Base-by-base conservation (phyloP, 176 grass and related monocot species). In the Musa troglodytarum region DNA sequence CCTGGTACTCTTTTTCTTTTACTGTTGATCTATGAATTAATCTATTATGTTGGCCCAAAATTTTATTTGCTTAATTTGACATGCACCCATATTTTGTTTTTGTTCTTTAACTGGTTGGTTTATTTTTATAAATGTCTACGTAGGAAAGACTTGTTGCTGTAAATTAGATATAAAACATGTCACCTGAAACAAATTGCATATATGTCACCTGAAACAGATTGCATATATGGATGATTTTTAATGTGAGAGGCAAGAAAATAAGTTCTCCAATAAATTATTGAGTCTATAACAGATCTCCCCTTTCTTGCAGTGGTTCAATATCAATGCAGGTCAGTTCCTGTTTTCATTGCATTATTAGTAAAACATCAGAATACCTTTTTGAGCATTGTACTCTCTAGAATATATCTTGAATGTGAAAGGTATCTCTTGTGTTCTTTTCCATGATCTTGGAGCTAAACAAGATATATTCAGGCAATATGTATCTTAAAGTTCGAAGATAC, bases 311-410 rank as follows among this genome's bases (percentile, higher is more conserved):
- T 75, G 11, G 58, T 80, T 76, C 12, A 51, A 10, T 16, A 64
- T 70, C 43, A 17, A 51, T 76, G 74, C 57, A 65, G 74, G 59
- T 76, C 58, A 52, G 74, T 76, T 70, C 34, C 19, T 64, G 72
- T 74, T 76, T 61, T 13, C 43, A 76, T 76, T 64, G 58, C 6
- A 20, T 76, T 51, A n/a, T 50, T 8, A 17, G 10, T 50, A 53
- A 14, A 76, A 20, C 43, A 51, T 64, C 24, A 22, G 5, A 21
- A 63, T 70, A 9, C 43, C 19, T 51, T 49, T 70, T 20, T 11
- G 50, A 34, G 25, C 34, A 50, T 50, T 50, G 34, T 6, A 0
- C 34, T 43, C 4, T 43, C 4, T 6, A 43, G 34, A 43, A 43
- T 43, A 43, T 43, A 43, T 3, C 4, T 43, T 6, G 4, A 43